Conservation (phyloP, 2,329 filamentous ascomycete genomes). For the Rhexocercosporidium sp. region DNA sequence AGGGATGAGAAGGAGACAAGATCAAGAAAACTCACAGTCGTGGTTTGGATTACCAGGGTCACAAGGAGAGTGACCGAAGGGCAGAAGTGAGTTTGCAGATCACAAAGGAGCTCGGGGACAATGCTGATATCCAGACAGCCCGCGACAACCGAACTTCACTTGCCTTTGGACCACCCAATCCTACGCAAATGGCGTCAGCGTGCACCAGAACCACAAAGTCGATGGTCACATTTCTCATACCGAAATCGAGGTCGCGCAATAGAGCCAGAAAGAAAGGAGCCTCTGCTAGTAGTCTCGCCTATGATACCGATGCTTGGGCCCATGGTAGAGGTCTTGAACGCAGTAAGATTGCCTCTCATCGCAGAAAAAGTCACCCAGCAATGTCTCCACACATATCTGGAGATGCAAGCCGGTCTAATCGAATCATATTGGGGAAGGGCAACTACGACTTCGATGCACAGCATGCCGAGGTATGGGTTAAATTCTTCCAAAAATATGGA, state of each 20-base stretch:
- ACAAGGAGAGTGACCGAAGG: background rate
- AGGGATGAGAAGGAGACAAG: background rate
- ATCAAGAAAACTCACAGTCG: background rate
- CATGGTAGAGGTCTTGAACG: background rate
- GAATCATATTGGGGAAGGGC: background rate
- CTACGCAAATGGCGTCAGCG: background rate
- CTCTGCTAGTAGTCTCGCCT: too few relatives aligned
- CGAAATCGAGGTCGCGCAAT: too few relatives aligned
- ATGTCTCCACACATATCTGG: background rate
- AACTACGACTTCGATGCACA: background rate
- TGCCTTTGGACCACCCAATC: background rate
- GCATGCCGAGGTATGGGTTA: background rate
- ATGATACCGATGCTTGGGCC: too few relatives aligned
- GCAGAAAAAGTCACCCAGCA: background rate
- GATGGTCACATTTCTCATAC: too few relatives aligned
- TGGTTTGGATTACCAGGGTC: background rate
- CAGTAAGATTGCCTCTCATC: background rate
- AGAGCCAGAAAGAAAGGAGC: too few relatives aligned
- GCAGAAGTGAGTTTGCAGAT: background rate
- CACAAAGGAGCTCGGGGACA: background rate
- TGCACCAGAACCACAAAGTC: too few relatives aligned
- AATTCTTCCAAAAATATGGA: background rate
- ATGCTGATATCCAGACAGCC: background rate
- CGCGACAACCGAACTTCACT: background rate
- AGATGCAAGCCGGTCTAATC: background rate